Percentiles rank a stretch among this genome's conserved stretches.
These are phyloP conservation scores for Pseudonitzschia multiseries DNA, from an alignment of 108 stramenopile species.

Conservation along the genomic window DNA sequence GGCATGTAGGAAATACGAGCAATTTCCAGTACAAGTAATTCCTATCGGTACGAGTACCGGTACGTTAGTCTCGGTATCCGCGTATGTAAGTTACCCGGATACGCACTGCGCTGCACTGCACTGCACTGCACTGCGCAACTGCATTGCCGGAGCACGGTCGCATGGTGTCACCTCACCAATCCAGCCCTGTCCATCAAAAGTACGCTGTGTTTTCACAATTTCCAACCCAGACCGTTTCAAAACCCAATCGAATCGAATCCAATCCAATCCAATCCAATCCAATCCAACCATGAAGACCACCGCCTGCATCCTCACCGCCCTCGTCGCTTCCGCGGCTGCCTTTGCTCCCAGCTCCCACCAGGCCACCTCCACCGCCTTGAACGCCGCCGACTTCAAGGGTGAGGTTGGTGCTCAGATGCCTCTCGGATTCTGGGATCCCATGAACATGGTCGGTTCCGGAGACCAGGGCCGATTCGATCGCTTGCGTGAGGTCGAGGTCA, in stretches of 20 bases:
- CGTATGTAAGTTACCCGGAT: no score
- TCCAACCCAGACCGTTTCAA: background rate
- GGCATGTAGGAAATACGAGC: no score
- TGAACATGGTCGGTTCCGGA: constrained; percentile 36
- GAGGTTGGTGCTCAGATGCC: constrained; percentile 54
- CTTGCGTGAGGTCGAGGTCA: constrained; percentile 65
- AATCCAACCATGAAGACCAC: constrained; percentile 49
- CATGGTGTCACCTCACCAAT: no score
- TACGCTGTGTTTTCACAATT: background rate
- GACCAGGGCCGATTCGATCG: constrained; percentile 52
- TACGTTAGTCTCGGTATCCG: no score
- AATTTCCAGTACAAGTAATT: no score
- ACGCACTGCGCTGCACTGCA: no score
- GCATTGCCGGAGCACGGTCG: no score
- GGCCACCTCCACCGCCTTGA: constrained; percentile 33
- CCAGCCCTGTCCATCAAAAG: background rate
- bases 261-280: background rate
- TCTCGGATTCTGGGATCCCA: constrained; percentile 44
- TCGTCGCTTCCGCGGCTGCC: constrained; percentile 65
- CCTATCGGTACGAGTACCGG: no score
- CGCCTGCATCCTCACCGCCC: constrained; percentile 46
- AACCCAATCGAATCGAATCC: background rate
- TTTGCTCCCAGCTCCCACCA: constrained; percentile 42
- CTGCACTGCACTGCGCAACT: no score
- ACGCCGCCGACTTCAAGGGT: constrained; percentile 58